Base-by-base conservation (phyloP, 805 yeast species). In the Cyberlindnera meyerae region DNA sequence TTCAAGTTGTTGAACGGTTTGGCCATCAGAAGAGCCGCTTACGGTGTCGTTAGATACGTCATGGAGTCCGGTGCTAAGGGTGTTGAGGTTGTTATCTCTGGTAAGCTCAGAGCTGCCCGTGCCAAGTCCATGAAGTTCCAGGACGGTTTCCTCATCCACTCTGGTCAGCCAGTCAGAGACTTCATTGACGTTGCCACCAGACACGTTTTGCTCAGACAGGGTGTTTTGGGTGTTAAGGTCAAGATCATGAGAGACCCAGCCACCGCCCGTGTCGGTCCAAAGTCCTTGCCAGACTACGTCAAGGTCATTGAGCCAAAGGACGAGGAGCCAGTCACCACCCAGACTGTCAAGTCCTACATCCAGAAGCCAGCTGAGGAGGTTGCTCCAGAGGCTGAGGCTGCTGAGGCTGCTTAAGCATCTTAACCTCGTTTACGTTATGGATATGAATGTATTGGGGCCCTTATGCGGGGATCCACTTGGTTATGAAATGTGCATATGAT, bases 11-110 rank as follows among this genome's bases (percentile, higher is more conserved):
- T 93, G 66, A 84, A 83, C 76, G 98, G 98, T 79, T 82, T 93
- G 66, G 96, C 97, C 65, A 88, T 93, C 78, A 88, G 98, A 80
- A 87, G 98, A 79, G 98, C 98, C 61, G 97, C 97, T 63, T 93
- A 93, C 87, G 97, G 97, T 87, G 97, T 93, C 60, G 94, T 93
- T 75, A 88, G 98, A 80, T 86, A 79, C 82, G 96, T 94, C 65
- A 93, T 93, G 96, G 97, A 89, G 73, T 87, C 97, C 54, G 98
- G 98, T 75, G 98, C 98, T 68, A 93, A 93, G 86, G 98, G 98
- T 89, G 96, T 94, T 66, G 98, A 93, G 80, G 98, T 93, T 71
- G 97, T 93, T 62, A 85, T 93, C 66, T 88, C 97, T 60, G 98
- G 98, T 82, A 93, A 93, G 78, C 83, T 94, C 71, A 87, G 97